Percentiles rank a stretch among this genome's conserved stretches.
These are phyloP conservation scores for Litchi chinensis DNA, from an alignment of 345 rosid genomes.

Conservation along the genomic window DNA sequence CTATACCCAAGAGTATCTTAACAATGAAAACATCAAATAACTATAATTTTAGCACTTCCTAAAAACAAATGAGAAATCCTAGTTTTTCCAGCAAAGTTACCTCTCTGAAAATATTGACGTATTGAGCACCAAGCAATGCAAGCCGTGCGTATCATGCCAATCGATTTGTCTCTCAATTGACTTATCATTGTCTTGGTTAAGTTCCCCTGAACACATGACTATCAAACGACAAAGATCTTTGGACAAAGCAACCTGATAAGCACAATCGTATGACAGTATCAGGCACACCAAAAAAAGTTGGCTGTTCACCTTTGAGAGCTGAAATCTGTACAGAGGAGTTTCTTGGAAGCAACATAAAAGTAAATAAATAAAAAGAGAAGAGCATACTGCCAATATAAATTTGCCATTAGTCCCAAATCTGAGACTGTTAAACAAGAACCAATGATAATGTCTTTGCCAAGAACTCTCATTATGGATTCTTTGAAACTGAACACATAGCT, in stretches of 20 bases:
- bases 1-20: background rate
- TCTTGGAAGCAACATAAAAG: background rate
- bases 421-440: constrained; percentile 12
- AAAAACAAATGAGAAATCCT: constrained; percentile 2
- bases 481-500: background rate
- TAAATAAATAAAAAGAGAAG: background rate
- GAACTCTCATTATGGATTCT: constrained; percentile 4
- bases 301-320: background rate
- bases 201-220: constrained; percentile 81
- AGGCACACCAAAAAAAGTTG: constrained; percentile 17
- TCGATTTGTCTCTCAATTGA: constrained; percentile 33
- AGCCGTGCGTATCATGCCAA: constrained; percentile 52
- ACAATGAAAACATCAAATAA: background rate
- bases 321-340: background rate
- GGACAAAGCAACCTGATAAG: constrained; percentile 77
- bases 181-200: constrained; percentile 46
- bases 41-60: constrained; percentile 14
- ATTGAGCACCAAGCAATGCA: constrained; percentile 73
- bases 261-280: constrained; percentile 20
- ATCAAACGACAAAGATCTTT: constrained; percentile 82
- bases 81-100: constrained; percentile 41
- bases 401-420: background rate
- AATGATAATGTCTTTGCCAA: constrained; percentile 5
- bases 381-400: background rate
- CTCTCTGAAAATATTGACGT: constrained; percentile 85